These are phyloP conservation scores for Rostrohypoxylon terebratum DNA, from an alignment of 495 filamentous ascomycete genomes.

Conservation along the genomic window DNA sequence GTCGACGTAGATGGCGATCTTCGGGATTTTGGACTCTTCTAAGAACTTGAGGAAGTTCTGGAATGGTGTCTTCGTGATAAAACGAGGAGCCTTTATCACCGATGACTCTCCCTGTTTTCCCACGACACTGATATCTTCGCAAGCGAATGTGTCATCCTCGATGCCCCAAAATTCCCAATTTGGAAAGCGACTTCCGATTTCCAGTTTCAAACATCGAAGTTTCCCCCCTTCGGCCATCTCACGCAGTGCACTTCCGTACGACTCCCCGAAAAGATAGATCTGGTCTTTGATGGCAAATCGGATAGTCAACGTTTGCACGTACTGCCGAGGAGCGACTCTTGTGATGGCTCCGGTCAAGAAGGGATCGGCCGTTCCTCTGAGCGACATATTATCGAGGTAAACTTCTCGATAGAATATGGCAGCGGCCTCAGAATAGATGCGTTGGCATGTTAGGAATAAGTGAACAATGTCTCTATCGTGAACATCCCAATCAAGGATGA, in stretches of 20 bases:
- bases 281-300: slow-evolving; percentile 35
- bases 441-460: slow-evolving; percentile 41
- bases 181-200: slow-evolving; percentile 38
- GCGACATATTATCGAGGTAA: slow-evolving; percentile 30
- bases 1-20: slow-evolving; percentile 25
- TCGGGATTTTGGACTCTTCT: slow-evolving; percentile 20
- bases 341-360: slow-evolving; percentile 36
- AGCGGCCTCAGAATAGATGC: slow-evolving; percentile 42
- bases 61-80: slow-evolving; percentile 30
- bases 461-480: slow-evolving; percentile 24
- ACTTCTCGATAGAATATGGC: slow-evolving; percentile 46
- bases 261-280: slow-evolving; percentile 30
- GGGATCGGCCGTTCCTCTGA: slow-evolving; percentile 22
- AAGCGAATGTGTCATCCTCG: slow-evolving; percentile 26
- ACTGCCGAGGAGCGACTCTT: slow-evolving; percentile 33
- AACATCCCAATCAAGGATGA: slow-evolving; percentile 28
- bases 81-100: slow-evolving; percentile 13
- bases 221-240: slow-evolving; percentile 40
- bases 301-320: slow-evolving; percentile 38
- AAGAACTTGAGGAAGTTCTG: slow-evolving; percentile 38
- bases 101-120: slow-evolving; percentile 5
- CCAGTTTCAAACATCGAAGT: slow-evolving; percentile 36
- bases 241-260: slow-evolving; percentile 28
- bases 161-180: slow-evolving; percentile 36
- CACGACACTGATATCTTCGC: slow-evolving; percentile 15